Conservation (phyloP, 331 rosid genomes). For the Acacia pycnantha region DNA sequence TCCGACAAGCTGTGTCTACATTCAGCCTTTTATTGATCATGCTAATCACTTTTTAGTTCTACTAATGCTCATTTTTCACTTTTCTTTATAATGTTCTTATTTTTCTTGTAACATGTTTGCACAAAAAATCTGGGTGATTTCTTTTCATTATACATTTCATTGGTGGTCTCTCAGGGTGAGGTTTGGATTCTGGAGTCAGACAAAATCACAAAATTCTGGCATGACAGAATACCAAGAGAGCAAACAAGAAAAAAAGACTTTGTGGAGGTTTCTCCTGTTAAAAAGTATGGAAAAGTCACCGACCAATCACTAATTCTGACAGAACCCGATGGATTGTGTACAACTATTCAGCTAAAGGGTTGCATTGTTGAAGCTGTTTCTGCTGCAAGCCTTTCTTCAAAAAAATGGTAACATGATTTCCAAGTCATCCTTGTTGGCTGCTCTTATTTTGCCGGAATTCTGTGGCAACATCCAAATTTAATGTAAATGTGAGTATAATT, state of each 20-base stretch:
- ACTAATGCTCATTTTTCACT: not conserved
- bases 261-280: slow-evolving; percentile 73
- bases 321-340: slow-evolving; percentile 50
- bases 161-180: slow-evolving; percentile 55
- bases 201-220: slow-evolving; percentile 38
- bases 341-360: slow-evolving; percentile 58
- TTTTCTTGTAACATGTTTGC: not conserved
- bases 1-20: not conserved
- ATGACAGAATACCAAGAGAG: slow-evolving; percentile 46
- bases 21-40: not conserved
- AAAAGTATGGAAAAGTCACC: slow-evolving; percentile 62
- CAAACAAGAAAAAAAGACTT: slow-evolving; percentile 54
- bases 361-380: slow-evolving; percentile 86
- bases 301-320: slow-evolving; percentile 49
- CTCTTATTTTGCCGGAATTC: slow-evolving; percentile 18
- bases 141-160: slow-evolving; percentile 5
- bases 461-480: not conserved
- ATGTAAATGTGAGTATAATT: not conserved
- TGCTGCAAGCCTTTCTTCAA: slow-evolving; percentile 61
- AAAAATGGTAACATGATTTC: slow-evolving; percentile 69
- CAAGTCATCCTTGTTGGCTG: slow-evolving; percentile 18
- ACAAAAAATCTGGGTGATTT: not conserved
- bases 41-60: not conserved
- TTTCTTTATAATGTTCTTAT: not conserved
- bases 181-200: slow-evolving; percentile 81